Conservation (phyloP, 257 asterid species). For the Nicotiana noctiflora region DNA sequence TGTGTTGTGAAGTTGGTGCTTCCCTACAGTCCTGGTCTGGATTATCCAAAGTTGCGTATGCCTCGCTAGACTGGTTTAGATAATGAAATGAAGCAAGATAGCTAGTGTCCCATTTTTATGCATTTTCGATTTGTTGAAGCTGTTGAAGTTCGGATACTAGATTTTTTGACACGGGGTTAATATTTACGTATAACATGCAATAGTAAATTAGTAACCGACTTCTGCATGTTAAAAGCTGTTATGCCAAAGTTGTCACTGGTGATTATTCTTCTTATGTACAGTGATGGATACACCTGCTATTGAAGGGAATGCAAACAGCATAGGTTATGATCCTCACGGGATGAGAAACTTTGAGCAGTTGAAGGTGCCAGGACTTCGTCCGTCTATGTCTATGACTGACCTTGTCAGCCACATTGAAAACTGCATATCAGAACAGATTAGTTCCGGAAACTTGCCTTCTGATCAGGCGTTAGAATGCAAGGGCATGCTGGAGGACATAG, state of each 20-base stretch:
- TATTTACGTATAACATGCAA: neutral
- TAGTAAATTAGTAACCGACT: neutral
- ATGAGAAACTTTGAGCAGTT: slow-evolving; percentile 23
- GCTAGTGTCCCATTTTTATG: neutral
- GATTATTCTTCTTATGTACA: slow-evolving; percentile 13
- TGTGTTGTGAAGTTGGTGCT: neutral
- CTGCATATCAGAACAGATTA: slow-evolving; percentile 57
- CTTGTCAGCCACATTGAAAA: slow-evolving; percentile 57
- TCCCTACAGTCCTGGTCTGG: neutral
- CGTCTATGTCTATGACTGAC: slow-evolving; percentile 61
- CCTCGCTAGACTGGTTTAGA: neutral
- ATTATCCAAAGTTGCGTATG: neutral
- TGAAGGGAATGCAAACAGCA: slow-evolving; percentile 29
- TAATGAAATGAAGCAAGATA: neutral
- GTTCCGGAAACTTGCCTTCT: slow-evolving; percentile 48
- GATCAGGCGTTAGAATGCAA: slow-evolving; percentile 53
- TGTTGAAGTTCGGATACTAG: neutral
- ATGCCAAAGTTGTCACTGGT: neutral
- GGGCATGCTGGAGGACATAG: slow-evolving; percentile 48
- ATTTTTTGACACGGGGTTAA: neutral
- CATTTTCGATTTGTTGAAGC: neutral
- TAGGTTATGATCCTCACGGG: slow-evolving; percentile 21
- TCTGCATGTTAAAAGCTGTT: too few relatives aligned
- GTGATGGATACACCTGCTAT: slow-evolving; percentile 41
- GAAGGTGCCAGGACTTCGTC: slow-evolving; percentile 34